Evolutionary conservation across 2,329 filamentous ascomycete genomes (phyloP), one percentile per base, ranked within the genome.

Genomic region (Sporothrix schenckii): DNA sequence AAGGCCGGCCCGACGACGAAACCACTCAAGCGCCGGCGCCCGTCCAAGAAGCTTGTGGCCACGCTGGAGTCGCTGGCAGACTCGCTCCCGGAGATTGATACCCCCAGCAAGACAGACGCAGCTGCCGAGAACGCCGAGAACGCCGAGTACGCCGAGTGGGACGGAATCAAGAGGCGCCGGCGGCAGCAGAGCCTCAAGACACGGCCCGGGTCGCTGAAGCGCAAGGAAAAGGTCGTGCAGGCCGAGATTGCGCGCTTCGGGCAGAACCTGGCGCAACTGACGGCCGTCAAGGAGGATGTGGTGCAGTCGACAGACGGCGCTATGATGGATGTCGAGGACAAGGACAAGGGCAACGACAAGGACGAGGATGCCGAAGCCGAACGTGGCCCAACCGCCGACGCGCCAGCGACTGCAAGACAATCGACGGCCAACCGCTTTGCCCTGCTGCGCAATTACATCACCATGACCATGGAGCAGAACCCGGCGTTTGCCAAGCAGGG

Each of bases 401-500:
- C 73, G 11, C 68, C 72, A 5, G 54, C 73, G 11, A 3, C 69
- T 70, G 19, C 70, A 72, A 47, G 72, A 74, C 5, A 79, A 9
- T 78, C 81, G 13, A 88, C 85, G 19, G 81, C 86, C 11, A 88
- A 84, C 76, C 83, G 91, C 69, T 97, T 93, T 91, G 91, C 91
- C 41, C 92, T 93, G 19, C 79, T 98, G 79, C 88, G 94, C 75
- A 89, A 85, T 11, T 96, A 94, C 77, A 96, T 97, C 67, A 90
- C 92, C 1, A 86, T 89, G 54, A 97, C 92, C 0, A 92, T 97
- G 89, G 92, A 97, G 81, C 91, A 92, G 80, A 94, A 94, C 75
- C 88, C 91, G 16, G 92, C 91, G 3, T 97, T 97, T 77, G 79
- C 83, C 53, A 73, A 71, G 56, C 52, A 69, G 60, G n/a, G 21